Percentiles rank a stretch among this genome's conserved stretches.
Evolutionary conservation across 805 yeast genomes (phyloP).

Genomic region (Cyberlindnera lachancei): DNA sequence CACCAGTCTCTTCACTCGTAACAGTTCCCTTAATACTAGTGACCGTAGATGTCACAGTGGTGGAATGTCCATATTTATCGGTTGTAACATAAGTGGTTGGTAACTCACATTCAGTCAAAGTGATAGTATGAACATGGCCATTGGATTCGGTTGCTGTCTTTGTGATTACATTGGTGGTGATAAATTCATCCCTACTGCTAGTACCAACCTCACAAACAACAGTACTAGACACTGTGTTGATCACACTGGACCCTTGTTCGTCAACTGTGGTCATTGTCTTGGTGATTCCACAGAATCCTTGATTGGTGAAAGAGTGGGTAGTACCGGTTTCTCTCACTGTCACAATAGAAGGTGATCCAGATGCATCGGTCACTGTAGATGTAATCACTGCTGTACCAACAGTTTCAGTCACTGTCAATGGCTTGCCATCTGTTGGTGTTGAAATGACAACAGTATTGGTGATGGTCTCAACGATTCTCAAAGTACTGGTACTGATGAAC

Average conservation of each 20-base stretch:
- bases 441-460: slow-evolving; percentile 16
- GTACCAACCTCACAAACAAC: slow-evolving; percentile 7
- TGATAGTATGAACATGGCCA: slow-evolving; percentile 6
- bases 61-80: neutral
- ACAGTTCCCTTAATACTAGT: neutral
- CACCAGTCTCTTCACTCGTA: neutral
- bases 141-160: slow-evolving; percentile 8
- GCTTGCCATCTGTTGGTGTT: slow-evolving; percentile 4
- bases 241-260: slow-evolving; percentile 2
- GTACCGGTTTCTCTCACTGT: slow-evolving; percentile 6
- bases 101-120: slow-evolving; percentile 1
- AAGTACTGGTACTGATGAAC: slow-evolving; percentile 16
- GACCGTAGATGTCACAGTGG: neutral
- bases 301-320: slow-evolving; percentile 9
- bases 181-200: neutral
- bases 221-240: slow-evolving; percentile 6
- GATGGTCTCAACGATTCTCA: slow-evolving; percentile 14
- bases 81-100: slow-evolving; percentile 1
- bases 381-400: slow-evolving; percentile 2
- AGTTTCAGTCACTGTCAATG: slow-evolving; percentile 3
- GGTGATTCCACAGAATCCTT: slow-evolving; percentile 12
- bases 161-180: slow-evolving; percentile 4
- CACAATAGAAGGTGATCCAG: slow-evolving; percentile 2
- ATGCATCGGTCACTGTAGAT: slow-evolving; percentile 6
- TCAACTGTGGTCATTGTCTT: slow-evolving; percentile 6